phyloP scores from a whole-genome alignment of 2,329 filamentous ascomycete genomes.

The Fusarium globosum region DNA sequence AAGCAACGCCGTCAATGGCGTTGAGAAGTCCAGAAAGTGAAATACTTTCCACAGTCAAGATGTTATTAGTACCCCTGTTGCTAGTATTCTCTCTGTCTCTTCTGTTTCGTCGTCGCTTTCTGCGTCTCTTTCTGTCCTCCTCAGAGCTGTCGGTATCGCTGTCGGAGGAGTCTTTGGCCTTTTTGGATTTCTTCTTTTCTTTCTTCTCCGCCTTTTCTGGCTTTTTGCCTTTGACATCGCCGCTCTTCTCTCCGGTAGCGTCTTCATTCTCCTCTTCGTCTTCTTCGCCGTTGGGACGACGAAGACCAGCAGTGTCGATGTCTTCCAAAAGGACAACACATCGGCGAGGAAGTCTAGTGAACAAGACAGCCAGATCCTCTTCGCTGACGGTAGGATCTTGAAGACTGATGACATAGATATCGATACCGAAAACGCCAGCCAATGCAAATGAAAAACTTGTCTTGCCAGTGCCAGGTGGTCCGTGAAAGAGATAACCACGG shows the following conservation, averaged over 20 bases:
- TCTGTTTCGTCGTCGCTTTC: slow-evolving; percentile 30
- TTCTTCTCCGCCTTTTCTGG: slow-evolving; percentile 18
- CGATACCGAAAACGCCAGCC: slow-evolving; percentile 72
- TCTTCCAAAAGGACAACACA: slow-evolving; percentile 77
- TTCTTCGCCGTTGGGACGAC: slow-evolving; percentile 53
- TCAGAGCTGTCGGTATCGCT: slow-evolving; percentile 43
- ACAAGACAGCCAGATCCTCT: slow-evolving; percentile 68
- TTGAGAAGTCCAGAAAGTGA: slow-evolving; percentile 84
- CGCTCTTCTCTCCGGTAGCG: slow-evolving; percentile 4
- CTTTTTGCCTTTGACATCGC: slow-evolving; percentile 6
- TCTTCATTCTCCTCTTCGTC: slow-evolving; percentile 37
- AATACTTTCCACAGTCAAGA: slow-evolving; percentile 59
- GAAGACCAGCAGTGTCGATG: slow-evolving; percentile 73
- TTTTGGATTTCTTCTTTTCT: slow-evolving; percentile 47
- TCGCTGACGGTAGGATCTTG: slow-evolving; percentile 71
- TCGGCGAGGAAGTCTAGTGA: slow-evolving; percentile 68
- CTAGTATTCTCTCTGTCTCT: slow-evolving; percentile 30
- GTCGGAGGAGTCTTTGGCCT: slow-evolving; percentile 34
- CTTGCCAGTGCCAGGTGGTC: slow-evolving; percentile 80
- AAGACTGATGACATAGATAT: slow-evolving; percentile 71
- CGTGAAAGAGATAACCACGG: slow-evolving; percentile 81
- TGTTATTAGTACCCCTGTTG: slow-evolving; percentile 40
- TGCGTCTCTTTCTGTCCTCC: slow-evolving; percentile 36
- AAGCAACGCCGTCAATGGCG: slow-evolving; percentile 84
- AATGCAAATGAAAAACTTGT: slow-evolving; percentile 74